A percentile compares a stretch with the other conserved stretches of the same genome.
Conservation (phyloP, 345 rosid species). For the Bruguiera sexangula region DNA sequence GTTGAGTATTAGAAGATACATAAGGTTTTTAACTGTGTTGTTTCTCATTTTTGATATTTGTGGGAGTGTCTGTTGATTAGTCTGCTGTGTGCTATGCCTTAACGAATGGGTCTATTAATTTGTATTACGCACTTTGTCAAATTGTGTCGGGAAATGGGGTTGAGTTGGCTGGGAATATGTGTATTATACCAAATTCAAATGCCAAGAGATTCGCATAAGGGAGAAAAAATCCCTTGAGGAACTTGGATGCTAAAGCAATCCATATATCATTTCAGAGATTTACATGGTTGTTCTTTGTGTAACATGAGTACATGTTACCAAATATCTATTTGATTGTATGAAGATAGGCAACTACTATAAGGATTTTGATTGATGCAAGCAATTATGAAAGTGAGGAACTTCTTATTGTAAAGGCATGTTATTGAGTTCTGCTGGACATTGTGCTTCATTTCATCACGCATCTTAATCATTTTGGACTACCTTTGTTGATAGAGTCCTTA, state of each 20-base stretch:
- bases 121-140: not conserved
- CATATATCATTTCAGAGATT: not conserved
- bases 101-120: not conserved
- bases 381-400: not conserved
- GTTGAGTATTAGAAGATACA: conserved; percentile 57
- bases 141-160: not conserved
- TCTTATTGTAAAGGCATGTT: not conserved
- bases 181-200: not conserved
- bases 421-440: not conserved
- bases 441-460: not conserved
- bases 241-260: conserved; percentile 5
- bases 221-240: not conserved
- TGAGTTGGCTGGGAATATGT: conserved; percentile 1
- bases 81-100: not conserved
- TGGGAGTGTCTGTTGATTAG: too few species aligned
- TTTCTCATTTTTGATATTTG: not conserved
- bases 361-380: not conserved
- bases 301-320: not conserved
- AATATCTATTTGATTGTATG: not conserved
- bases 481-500: not conserved
- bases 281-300: not conserved
- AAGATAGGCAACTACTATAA: not conserved
- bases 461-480: not conserved
- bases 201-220: not conserved
- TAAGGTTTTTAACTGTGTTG: conserved; percentile 46